Evolutionary conservation across 2,329 filamentous ascomycete genomes (phyloP).

Genomic region (Cladosporium oxysporum): DNA sequence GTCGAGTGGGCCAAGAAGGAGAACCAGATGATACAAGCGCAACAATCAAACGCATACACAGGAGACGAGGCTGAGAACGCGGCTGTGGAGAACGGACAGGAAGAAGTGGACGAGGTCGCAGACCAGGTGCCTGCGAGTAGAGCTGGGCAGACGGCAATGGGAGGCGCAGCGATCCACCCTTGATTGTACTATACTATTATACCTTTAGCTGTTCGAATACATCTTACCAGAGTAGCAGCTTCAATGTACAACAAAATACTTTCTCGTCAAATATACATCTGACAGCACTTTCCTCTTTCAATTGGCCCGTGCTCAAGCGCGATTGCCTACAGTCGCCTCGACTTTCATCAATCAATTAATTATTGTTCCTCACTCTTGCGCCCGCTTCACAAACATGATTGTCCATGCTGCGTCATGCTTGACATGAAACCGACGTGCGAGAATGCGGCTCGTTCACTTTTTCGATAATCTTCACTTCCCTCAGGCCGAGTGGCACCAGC

Average conservation of each 20-base stretch:
- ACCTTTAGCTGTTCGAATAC: conserved; percentile 16
- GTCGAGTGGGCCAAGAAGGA: conserved; percentile 71
- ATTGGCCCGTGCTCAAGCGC: background rate
- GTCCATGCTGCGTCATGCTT: background rate
- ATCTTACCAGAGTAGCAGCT: background rate
- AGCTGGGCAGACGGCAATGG: conserved; percentile 40
- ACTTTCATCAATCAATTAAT: background rate
- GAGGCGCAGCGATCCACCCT: conserved; percentile 41
- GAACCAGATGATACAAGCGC: conserved; percentile 51
- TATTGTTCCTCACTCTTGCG: background rate
- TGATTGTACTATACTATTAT: conserved; percentile 24
- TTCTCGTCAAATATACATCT: background rate
- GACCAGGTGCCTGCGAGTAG: conserved; percentile 35
- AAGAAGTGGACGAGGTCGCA: conserved; percentile 40
- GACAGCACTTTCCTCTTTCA: background rate
- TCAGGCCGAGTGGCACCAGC: background rate
- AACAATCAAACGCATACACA: conserved; percentile 47
- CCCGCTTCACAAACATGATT: background rate
- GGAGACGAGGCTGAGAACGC: conserved; percentile 39
- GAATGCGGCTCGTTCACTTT: background rate
- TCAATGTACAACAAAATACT: background rate
- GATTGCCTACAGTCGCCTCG: background rate
- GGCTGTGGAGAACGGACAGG: conserved; percentile 36
- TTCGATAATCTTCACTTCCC: background rate
- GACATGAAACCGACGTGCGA: background rate